Evolutionary conservation across 306 rosid species (phyloP).

Genomic region (Senna siamea): DNA sequence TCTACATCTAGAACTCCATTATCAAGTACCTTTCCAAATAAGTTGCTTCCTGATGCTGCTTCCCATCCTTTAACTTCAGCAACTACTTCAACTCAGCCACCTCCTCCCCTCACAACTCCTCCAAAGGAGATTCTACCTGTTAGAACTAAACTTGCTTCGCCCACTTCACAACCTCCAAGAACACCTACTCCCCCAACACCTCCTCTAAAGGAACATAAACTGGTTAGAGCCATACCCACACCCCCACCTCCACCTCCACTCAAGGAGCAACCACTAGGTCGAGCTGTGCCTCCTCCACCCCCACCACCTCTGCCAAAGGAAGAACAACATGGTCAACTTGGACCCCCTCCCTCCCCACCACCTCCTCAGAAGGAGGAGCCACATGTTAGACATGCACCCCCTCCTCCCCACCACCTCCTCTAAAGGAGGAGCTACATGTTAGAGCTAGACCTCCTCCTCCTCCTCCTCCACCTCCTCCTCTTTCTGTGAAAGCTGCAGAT

Average conservation of each 20-base stretch:
- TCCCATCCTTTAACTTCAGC: slow-evolving; percentile 38
- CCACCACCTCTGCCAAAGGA: slow-evolving; percentile 37
- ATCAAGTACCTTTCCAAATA: slow-evolving; percentile 36
- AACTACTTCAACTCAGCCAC: slow-evolving; percentile 35
- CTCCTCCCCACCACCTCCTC: slow-evolving; percentile 57
- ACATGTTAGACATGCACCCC: slow-evolving; percentile 36
- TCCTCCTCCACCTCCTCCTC: slow-evolving; percentile 44
- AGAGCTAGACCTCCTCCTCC: slow-evolving; percentile 43
- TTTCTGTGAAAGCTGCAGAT: slow-evolving; percentile 37
- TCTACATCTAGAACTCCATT: slow-evolving; percentile 40
- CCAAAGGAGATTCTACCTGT: slow-evolving; percentile 41
- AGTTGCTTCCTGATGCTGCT: slow-evolving; percentile 32
- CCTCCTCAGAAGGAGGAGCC: slow-evolving; percentile 40
- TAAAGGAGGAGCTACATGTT: slow-evolving; percentile 33
- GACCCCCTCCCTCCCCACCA: slow-evolving; percentile 40
- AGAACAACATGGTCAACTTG: slow-evolving; percentile 23
- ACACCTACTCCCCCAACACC: slow-evolving; percentile 39
- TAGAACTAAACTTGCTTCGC: slow-evolving; percentile 37
- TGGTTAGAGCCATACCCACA: slow-evolving; percentile 13
- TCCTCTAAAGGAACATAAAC: slow-evolving; percentile 22
- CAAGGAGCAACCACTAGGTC: neutral
- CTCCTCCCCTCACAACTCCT: slow-evolving; percentile 41
- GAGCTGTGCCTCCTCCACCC: neutral
- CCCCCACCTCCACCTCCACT: slow-evolving; percentile 42
- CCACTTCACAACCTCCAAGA: slow-evolving; percentile 45